These are phyloP conservation scores for Vitis hybrid DNA, from an alignment of 177 flowering plant species.

Conservation along the genomic window DNA sequence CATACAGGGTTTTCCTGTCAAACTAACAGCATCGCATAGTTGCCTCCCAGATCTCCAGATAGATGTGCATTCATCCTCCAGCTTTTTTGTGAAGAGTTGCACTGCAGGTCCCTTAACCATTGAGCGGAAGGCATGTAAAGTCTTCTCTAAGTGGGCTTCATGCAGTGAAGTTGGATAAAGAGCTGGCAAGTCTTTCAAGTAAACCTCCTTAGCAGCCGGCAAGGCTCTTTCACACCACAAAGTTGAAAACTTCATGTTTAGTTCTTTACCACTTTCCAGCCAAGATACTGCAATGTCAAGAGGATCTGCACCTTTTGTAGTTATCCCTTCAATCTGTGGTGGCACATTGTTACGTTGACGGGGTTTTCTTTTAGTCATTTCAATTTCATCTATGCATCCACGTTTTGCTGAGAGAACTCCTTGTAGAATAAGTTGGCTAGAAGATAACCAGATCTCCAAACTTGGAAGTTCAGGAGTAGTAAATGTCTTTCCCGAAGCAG, in stretches of 20 bases:
- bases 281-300: constrained; percentile 53
- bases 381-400: constrained; percentile 38
- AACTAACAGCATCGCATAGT: constrained; percentile 88
- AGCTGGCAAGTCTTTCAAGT: constrained; percentile 71
- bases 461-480: constrained; percentile 73
- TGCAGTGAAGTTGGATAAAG: constrained; percentile 77
- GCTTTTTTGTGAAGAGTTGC: constrained; percentile 42
- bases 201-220: constrained; percentile 77
- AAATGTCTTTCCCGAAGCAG: constrained; percentile 62
- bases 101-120: constrained; percentile 91
- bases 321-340: constrained; percentile 27
- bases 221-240: constrained; percentile 79
- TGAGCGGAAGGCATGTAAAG: constrained; percentile 62
- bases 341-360: constrained; percentile 32
- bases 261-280: constrained; percentile 61
- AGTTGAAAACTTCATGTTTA: constrained; percentile 70
- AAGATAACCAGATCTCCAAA: constrained; percentile 69
- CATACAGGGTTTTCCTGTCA: constrained; percentile 88
- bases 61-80: constrained; percentile 75
- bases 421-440: constrained; percentile 52
- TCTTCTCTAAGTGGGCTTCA: constrained; percentile 62
- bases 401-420: constrained; percentile 51
- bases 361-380: constrained; percentile 35
- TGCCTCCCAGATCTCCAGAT: constrained; percentile 92
- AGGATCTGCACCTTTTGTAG: constrained; percentile 40